phyloP scores from a whole-genome alignment of 257 asterid genomes.

The Solanum tarijense region DNA sequence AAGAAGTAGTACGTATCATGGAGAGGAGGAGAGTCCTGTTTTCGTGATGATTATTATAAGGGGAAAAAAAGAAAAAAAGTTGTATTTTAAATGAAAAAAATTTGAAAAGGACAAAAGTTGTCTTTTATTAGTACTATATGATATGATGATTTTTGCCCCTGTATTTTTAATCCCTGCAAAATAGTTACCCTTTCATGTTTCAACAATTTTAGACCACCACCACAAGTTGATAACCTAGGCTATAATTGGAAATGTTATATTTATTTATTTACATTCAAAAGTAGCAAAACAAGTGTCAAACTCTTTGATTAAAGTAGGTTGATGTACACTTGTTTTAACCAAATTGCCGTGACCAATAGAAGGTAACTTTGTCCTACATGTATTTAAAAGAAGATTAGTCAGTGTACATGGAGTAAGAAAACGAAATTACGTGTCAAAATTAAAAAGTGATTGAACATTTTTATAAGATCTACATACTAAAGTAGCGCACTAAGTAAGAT shows the following conservation, averaged over 20 bases:
- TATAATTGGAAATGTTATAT: not conserved
- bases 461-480: no score
- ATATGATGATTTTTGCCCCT: not conserved
- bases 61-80: not conserved
- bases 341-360: no score
- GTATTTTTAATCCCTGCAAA: not conserved
- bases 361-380: no score
- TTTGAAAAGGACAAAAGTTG: not conserved
- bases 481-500: no score
- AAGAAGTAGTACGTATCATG: not conserved
- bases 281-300: not conserved
- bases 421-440: no score
- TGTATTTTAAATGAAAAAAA: not conserved
- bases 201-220: not conserved
- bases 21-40: not conserved
- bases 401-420: no score
- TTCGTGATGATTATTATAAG: not conserved
- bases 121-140: not conserved
- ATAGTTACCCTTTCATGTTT: not conserved
- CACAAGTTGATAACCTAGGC: not conserved
- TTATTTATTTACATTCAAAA: not conserved
- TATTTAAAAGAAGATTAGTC: no score
- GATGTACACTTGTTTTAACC: not conserved
- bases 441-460: no score
- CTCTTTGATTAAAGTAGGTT: not conserved